Percentiles rank a stretch among this genome's conserved stretches.
Evolutionary conservation across 768 basidiomycete species (phyloP).

Genomic region (Rickenella mellea): DNA sequence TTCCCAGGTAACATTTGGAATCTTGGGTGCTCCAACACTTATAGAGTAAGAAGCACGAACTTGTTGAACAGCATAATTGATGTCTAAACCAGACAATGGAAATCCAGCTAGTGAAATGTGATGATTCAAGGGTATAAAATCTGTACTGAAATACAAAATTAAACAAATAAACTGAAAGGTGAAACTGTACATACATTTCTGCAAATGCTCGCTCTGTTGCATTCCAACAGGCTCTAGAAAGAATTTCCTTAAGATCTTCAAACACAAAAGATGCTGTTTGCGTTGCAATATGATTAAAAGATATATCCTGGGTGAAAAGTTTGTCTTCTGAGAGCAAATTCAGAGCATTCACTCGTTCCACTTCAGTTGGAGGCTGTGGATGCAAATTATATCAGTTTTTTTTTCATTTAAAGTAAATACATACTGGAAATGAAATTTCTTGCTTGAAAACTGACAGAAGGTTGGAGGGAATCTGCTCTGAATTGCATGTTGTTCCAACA

Average conservation of each 20-base stretch:
- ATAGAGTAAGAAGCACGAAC: conserved; percentile 77
- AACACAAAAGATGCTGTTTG: conserved; percentile 90
- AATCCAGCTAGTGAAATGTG: too few species aligned
- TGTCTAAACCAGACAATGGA: conserved; percentile 48
- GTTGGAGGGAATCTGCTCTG: conserved; percentile 50
- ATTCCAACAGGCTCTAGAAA: conserved; percentile 44
- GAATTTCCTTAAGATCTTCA: conserved; percentile 66
- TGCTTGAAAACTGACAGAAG: conserved; percentile 78
- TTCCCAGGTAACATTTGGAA: conserved; percentile 93
- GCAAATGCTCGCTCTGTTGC: conserved; percentile 39
- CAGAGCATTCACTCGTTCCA: conserved; percentile 58
- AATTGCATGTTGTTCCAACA: conserved; percentile 62
- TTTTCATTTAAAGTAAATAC: conserved; percentile 4
- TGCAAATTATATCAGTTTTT: conserved; percentile 1
- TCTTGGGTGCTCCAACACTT: conserved; percentile 94
- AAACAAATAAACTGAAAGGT: neutral
- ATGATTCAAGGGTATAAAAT: too few species aligned
- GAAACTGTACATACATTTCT: conserved; percentile 22
- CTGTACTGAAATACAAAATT: too few species aligned
- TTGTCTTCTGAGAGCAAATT: conserved; percentile 28
- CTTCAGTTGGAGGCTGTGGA: conserved; percentile 70
- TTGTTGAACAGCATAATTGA: conserved; percentile 60
- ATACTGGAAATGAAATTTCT: conserved; percentile 66
- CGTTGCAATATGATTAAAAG: conserved; percentile 57
- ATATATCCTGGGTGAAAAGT: conserved; percentile 65